These are phyloP conservation scores for Dendrobium catenatum DNA, from an alignment of 106 monocot species.

Conservation along the genomic window DNA sequence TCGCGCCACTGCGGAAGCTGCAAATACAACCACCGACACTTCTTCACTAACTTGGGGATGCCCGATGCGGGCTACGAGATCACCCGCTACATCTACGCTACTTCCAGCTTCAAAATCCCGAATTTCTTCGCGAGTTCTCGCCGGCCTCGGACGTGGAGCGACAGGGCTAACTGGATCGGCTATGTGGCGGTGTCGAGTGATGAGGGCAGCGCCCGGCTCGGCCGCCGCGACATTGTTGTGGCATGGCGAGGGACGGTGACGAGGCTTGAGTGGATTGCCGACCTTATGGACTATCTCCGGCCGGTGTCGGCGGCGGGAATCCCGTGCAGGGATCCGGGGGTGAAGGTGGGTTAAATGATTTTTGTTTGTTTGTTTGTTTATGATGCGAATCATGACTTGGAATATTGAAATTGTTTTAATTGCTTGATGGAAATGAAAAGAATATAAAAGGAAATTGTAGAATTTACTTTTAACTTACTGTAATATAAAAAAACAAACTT, in stretches of 20 bases:
- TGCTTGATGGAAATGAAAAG: not conserved
- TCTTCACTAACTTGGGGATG: constrained; percentile 51
- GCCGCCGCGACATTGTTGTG: constrained; percentile 67
- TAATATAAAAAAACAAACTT: not conserved
- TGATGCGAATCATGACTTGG: too few relatives aligned
- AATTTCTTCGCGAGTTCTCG: constrained; percentile 46
- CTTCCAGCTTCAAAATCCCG: constrained; percentile 55
- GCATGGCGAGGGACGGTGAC: constrained; percentile 88
- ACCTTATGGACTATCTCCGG: constrained; percentile 61
- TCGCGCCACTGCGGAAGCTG: constrained; percentile 72
- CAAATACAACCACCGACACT: constrained; percentile 46
- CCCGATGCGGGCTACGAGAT: constrained; percentile 40
- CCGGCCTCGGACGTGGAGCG: constrained; percentile 43
- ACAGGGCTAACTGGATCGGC: constrained; percentile 84
- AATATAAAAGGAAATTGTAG: not conserved
- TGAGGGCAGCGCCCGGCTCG: constrained; percentile 38
- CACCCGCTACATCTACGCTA: constrained; percentile 76
- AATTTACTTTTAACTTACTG: too few relatives aligned
- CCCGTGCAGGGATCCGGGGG: constrained; percentile 40
- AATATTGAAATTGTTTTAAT: not conserved
- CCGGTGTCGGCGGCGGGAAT: constrained; percentile 46
- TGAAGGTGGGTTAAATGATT: constrained; percentile 27
- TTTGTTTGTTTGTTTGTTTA: not conserved
- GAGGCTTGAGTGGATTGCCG: constrained; percentile 61
- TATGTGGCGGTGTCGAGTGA: constrained; percentile 78